These are phyloP conservation scores for Poa pratensis DNA, from an alignment of 176 grass and related monocot genomes.

Conservation along the genomic window DNA sequence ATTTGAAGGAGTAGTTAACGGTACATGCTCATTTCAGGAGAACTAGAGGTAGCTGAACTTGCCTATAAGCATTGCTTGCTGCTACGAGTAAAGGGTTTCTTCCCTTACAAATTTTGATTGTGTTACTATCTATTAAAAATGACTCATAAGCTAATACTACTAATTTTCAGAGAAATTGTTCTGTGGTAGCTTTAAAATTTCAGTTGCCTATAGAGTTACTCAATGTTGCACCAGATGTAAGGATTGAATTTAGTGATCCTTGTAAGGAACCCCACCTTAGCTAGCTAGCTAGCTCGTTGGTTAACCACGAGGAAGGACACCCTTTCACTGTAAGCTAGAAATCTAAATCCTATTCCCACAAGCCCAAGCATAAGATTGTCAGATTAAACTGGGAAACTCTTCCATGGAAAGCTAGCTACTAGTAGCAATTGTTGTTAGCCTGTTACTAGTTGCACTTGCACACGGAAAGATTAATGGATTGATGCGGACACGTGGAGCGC, in stretches of 20 bases:
- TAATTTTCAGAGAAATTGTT: not conserved
- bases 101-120: not conserved
- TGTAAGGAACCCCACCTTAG: constrained; percentile 46
- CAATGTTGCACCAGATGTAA: constrained; percentile 41
- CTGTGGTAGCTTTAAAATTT: not conserved
- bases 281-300: constrained; percentile 24
- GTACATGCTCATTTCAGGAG: not conserved
- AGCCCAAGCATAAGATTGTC: constrained; percentile 16
- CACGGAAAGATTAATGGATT: not conserved
- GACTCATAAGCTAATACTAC: not conserved
- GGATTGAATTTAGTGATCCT: constrained; percentile 37
- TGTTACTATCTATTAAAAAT: not conserved
- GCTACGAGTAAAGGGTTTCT: not conserved
- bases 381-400: not conserved
- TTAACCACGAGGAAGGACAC: constrained; percentile 38
- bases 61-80: not conserved
- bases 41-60: not conserved
- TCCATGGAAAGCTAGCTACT: constrained; percentile 34
- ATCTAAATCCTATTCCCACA: not conserved
- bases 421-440: not conserved
- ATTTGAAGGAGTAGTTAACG: not conserved
- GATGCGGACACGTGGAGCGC: not conserved
- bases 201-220: constrained; percentile 17
- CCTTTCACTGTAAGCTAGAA: constrained; percentile 55
- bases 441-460: not conserved